A percentile compares a stretch with the other conserved stretches of the same genome.
Evolutionary conservation across 768 basidiomycete species (phyloP).

Genomic region (Hydnomerulius pinastri): DNA sequence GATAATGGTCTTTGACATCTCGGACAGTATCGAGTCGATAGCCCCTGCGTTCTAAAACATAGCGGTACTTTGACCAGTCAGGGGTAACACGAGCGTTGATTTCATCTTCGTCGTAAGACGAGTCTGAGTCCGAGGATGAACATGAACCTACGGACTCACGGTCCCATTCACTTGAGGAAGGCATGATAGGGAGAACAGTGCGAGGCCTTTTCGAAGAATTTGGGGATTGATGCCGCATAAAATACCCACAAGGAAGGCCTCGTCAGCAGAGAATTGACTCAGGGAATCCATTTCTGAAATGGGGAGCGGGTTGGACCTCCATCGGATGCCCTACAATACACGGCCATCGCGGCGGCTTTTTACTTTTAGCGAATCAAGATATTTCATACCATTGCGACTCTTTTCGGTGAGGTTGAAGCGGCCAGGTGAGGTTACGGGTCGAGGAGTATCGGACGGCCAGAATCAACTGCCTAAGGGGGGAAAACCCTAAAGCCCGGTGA

Average conservation of each 20-base stretch:
- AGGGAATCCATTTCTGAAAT: conserved; percentile 10
- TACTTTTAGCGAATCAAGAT: neutral
- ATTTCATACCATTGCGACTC: too few species aligned
- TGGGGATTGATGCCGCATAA: conserved; percentile 6
- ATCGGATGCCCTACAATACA: neutral
- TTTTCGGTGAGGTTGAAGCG: too few species aligned
- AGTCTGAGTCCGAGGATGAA: conserved; percentile 48
- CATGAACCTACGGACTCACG: conserved; percentile 30
- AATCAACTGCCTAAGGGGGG: conserved; percentile 2
- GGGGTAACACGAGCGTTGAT: conserved; percentile 61
- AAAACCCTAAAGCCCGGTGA: neutral
- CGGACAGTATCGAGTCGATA: conserved; percentile 68
- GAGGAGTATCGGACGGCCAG: neutral
- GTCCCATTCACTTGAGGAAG: conserved; percentile 61
- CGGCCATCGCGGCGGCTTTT: neutral
- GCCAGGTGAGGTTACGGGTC: too few species aligned
- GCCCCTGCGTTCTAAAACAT: conserved; percentile 49
- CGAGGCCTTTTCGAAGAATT: neutral
- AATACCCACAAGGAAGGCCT: conserved; percentile 13
- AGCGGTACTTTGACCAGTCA: conserved; percentile 59
- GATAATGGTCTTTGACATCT: conserved; percentile 65
- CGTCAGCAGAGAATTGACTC: neutral
- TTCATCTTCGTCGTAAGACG: conserved; percentile 53
- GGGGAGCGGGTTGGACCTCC: neutral
- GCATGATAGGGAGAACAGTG: conserved; percentile 60